phyloP scores from a whole-genome alignment of 2,329 filamentous ascomycete species.

The Talaromyces sp. region DNA sequence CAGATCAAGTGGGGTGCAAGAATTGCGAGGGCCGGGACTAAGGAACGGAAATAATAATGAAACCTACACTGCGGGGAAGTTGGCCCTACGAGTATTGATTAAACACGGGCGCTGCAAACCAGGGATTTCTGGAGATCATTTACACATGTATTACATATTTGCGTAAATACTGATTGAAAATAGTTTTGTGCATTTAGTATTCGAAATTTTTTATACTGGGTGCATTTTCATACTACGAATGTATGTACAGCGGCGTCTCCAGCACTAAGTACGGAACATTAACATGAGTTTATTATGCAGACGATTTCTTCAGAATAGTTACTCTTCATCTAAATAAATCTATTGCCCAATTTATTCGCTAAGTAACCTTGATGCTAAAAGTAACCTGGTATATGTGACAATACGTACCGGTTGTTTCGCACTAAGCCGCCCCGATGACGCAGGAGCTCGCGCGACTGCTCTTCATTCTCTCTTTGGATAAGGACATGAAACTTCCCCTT shows the following conservation, averaged over 20 bases:
- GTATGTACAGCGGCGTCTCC: neutral
- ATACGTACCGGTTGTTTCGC: neutral
- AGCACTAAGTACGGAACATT: too few relatives aligned
- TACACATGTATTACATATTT: too few relatives aligned
- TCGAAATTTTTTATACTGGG: neutral
- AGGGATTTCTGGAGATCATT: neutral
- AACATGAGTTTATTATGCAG: neutral
- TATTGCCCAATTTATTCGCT: too few relatives aligned
- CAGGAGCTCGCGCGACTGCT: neutral
- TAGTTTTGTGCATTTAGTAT: too few relatives aligned
- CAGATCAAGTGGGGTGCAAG: constrained; percentile 10
- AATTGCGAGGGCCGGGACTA: constrained; percentile 2
- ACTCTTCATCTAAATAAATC: neutral
- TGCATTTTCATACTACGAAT: neutral
- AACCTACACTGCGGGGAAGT: neutral
- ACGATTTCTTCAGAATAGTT: neutral
- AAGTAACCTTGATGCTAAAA: neutral
- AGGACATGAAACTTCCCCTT: neutral
- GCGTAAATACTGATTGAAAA: too few relatives aligned
- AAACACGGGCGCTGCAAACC: neutral
- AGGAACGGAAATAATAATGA: neutral
- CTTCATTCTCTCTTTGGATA: neutral
- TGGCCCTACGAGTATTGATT: neutral
- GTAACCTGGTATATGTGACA: neutral
- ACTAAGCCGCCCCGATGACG: neutral